A percentile compares a stretch with the other conserved stretches of the same genome.
These are phyloP conservation scores for Corylus avellana DNA, from an alignment of 306 rosid species.

Conservation along the genomic window DNA sequence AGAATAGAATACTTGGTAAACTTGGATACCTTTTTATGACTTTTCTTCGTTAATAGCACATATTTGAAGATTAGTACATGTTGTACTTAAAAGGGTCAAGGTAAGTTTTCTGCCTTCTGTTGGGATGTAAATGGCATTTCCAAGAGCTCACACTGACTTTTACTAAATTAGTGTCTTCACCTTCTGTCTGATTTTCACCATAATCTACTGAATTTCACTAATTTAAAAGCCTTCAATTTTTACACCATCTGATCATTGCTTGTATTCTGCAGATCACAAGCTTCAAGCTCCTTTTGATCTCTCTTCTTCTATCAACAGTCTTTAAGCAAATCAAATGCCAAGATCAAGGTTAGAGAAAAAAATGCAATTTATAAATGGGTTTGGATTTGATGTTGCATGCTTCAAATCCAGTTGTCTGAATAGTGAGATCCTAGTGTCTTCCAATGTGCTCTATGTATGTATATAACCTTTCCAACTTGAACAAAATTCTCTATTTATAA, in stretches of 20 bases:
- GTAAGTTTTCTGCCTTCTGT: neutral
- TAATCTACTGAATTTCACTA: constrained; percentile 5
- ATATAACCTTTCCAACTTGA: neutral
- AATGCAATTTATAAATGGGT: neutral
- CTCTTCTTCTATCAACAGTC: constrained; percentile 25
- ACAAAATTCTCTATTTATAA: neutral
- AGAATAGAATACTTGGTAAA: no score
- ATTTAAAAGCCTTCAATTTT: constrained; percentile 6
- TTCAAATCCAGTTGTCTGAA: no score
- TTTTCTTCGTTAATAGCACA: no score
- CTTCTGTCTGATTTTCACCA: constrained; percentile 19
- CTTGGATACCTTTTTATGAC: no score
- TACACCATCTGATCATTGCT: constrained; percentile 12
- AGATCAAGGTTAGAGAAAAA: constrained; percentile 69
- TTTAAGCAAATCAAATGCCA: constrained; percentile 59
- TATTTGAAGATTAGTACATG: neutral
- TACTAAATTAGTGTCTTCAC: constrained; percentile 18
- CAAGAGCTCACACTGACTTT: neutral
- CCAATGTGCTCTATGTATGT: neutral
- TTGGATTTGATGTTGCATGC: neutral
- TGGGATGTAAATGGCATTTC: neutral
- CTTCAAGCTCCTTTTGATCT: constrained; percentile 23
- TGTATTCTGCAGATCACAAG: constrained; percentile 47
- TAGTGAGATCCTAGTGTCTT: neutral
- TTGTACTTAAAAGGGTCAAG: neutral